Evolutionary conservation across 257 asterid genomes (phyloP).

Genomic region (Jaltomata sinuosa): DNA sequence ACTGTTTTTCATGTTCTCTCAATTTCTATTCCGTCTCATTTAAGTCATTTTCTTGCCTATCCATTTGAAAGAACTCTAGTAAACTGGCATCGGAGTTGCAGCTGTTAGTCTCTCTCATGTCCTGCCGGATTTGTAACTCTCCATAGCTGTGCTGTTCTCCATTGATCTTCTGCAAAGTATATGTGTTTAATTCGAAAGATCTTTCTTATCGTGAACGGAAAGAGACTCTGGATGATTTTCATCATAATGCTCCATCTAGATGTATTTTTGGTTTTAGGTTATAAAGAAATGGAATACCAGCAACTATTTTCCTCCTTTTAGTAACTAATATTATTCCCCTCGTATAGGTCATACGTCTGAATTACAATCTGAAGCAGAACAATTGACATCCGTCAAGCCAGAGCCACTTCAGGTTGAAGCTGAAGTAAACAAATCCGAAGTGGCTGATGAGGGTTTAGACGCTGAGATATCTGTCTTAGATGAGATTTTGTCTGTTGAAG

Average conservation of each 20-base stretch:
- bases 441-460: slow-evolving; percentile 20
- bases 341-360: slow-evolving; percentile 25
- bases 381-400: slow-evolving; percentile 19
- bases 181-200: neutral
- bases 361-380: slow-evolving; percentile 25
- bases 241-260: neutral
- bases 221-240: neutral
- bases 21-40: neutral
- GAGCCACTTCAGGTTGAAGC: slow-evolving; percentile 35
- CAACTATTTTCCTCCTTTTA: neutral
- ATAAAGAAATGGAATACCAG: neutral
- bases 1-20: neutral
- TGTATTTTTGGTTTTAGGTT: neutral
- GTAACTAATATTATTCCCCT: slow-evolving; percentile 17
- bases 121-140: neutral
- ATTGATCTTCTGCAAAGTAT: neutral
- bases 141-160: neutral
- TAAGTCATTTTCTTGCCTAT: neutral
- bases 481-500: slow-evolving; percentile 61
- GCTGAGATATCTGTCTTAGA: slow-evolving; percentile 55
- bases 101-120: neutral
- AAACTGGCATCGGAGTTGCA: neutral
- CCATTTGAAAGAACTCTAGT: neutral
- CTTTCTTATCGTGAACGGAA: neutral
- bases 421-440: slow-evolving; percentile 27